These are phyloP conservation scores for Craterostigma plantagineum DNA, from an alignment of 257 asterid species.

Conservation along the genomic window DNA sequence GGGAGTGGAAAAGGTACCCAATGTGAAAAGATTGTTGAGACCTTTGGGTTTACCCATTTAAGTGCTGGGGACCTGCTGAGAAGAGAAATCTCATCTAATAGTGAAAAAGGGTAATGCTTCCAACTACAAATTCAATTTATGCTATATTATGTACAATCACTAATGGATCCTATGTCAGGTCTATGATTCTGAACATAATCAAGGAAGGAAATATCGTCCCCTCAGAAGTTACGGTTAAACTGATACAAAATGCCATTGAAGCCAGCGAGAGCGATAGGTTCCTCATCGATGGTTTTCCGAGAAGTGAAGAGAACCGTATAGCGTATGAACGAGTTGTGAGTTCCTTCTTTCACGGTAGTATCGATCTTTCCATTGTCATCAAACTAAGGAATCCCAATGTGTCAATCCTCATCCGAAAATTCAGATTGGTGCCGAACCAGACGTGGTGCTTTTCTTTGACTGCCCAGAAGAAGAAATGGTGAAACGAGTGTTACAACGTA, in stretches of 20 bases:
- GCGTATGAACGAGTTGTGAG: constrained; percentile 72
- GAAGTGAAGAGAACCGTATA: constrained; percentile 85
- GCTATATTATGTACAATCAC: not conserved
- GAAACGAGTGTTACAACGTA: constrained; percentile 70
- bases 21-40: constrained; percentile 53
- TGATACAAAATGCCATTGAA: constrained; percentile 59
- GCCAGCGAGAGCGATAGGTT: constrained; percentile 33
- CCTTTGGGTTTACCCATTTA: constrained; percentile 75
- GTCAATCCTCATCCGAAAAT: constrained; percentile 5
- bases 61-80: constrained; percentile 97
- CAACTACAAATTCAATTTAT: constrained; percentile 10
- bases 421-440: constrained; percentile 86
- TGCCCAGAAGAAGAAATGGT: constrained; percentile 93
- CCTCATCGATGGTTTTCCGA: constrained; percentile 94
- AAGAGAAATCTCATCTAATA: constrained; percentile 49
- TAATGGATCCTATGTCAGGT: constrained; percentile 26
- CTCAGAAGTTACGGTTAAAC: constrained; percentile 77
- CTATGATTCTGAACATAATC: constrained; percentile 60
- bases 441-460: constrained; percentile 76
- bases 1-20: constrained; percentile 99
- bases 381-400: no score
- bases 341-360: constrained; percentile 13
- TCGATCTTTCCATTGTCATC: no score
- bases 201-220: constrained; percentile 88
- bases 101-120: constrained; percentile 46